These are phyloP conservation scores for Xylariaceae sp. DNA, from an alignment of 2,329 filamentous ascomycete genomes.

Conservation along the genomic window DNA sequence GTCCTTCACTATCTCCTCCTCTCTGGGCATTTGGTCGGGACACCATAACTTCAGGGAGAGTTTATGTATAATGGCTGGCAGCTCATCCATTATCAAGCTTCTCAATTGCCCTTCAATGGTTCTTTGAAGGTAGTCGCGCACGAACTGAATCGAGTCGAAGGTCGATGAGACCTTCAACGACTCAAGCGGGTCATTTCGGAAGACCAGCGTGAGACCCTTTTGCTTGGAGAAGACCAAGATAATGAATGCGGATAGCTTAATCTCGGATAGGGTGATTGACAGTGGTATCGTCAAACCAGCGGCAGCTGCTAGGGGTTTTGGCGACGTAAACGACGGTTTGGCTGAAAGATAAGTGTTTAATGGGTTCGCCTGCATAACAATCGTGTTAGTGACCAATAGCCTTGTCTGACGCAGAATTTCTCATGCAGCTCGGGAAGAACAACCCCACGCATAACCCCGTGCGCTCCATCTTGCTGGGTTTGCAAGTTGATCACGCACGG, in stretches of 20 bases:
- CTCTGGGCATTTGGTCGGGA: constrained; percentile 71
- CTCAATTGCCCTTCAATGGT: constrained; percentile 92
- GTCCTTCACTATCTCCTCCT: constrained; percentile 52
- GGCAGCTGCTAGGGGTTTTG: constrained; percentile 82
- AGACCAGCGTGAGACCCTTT: constrained; percentile 93
- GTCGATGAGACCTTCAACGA: constrained; percentile 98
- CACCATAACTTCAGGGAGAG: constrained; percentile 86
- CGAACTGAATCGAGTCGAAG: constrained; percentile 97
- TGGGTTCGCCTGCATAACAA: constrained; percentile 70
- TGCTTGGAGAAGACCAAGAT: constrained; percentile 96
- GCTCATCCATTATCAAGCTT: constrained; percentile 93
- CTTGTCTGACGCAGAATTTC: constrained; percentile 33
- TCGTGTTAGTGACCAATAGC: constrained; percentile 44
- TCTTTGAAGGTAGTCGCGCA: constrained; percentile 91
- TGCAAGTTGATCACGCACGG: constrained; percentile 33
- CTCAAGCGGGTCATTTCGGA: constrained; percentile 95
- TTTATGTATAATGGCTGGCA: constrained; percentile 93
- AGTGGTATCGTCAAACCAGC: constrained; percentile 95
- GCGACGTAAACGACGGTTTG: constrained; percentile 87
- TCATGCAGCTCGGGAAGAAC: constrained; percentile 21
- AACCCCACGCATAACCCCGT: constrained; percentile 32
- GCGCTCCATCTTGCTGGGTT: constrained; percentile 33
- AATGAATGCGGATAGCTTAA: constrained; percentile 93
- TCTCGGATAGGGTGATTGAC: constrained; percentile 92
- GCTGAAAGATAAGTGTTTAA: constrained; percentile 92